These are phyloP conservation scores for Ensete ventricosum DNA, from an alignment of 176 grass and related monocot genomes.

Conservation along the genomic window DNA sequence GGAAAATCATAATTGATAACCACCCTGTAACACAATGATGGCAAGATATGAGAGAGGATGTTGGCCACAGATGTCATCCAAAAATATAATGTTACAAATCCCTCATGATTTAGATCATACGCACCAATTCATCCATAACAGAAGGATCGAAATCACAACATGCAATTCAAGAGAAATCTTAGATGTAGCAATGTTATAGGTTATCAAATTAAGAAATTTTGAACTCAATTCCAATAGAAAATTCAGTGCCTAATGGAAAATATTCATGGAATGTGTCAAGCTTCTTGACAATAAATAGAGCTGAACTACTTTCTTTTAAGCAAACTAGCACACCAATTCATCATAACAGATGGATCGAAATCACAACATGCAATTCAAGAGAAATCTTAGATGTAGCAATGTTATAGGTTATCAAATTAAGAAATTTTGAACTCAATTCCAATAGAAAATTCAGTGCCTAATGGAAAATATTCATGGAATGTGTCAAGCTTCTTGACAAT, in stretches of 20 bases:
- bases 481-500: too few relatives aligned
- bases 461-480: too few relatives aligned
- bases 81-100: not conserved
- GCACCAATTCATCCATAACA: not conserved
- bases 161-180: too few relatives aligned
- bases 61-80: not conserved
- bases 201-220: not conserved
- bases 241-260: too few relatives aligned
- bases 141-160: too few relatives aligned
- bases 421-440: not conserved
- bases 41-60: not conserved
- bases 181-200: not conserved
- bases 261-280: too few relatives aligned
- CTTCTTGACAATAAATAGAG: too few relatives aligned
- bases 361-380: too few relatives aligned
- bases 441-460: too few relatives aligned
- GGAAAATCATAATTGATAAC: slow-evolving; percentile 98
- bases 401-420: not conserved
- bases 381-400: not conserved
- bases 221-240: too few relatives aligned
- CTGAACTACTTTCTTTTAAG: too few relatives aligned
- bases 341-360: not conserved
- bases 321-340: too few relatives aligned
- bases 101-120: not conserved
- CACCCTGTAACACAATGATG: slow-evolving; percentile 44